A percentile compares a stretch with the other conserved stretches of the same genome.
These are phyloP conservation scores for Penicillium vulpinum DNA, from an alignment of 2,329 filamentous ascomycete species.

Conservation along the genomic window DNA sequence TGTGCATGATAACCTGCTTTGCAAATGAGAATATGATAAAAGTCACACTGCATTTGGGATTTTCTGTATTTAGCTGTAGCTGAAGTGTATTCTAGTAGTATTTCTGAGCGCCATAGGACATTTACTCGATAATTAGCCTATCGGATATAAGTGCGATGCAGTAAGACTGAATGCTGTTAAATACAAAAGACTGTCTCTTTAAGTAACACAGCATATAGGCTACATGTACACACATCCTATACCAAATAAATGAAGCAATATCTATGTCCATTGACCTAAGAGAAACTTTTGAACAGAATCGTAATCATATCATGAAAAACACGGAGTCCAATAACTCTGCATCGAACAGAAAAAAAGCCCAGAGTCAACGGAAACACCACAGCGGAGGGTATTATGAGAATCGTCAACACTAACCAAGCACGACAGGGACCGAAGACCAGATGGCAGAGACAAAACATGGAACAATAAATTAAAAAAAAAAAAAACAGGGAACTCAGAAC, in stretches of 20 bases:
- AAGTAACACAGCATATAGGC: not conserved
- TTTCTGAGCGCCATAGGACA: not conserved
- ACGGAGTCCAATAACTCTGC: slow-evolving; percentile 5
- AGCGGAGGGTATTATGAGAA: slow-evolving; percentile 15
- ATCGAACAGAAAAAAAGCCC: slow-evolving; percentile 5
- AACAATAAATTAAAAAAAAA: no score
- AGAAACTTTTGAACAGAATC: slow-evolving; percentile 15
- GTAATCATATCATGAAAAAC: slow-evolving; percentile 13
- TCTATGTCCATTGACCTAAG: slow-evolving; percentile 10
- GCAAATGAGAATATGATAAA: slow-evolving; percentile 4
- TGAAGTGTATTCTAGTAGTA: not conserved
- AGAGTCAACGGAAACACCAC: slow-evolving; percentile 13
- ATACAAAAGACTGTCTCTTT: not conserved
- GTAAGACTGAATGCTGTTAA: not conserved
- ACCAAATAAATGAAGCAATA: not conserved
- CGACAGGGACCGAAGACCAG: slow-evolving; percentile 11
- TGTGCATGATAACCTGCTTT: not conserved
- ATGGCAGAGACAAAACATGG: slow-evolving; percentile 10
- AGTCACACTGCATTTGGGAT: not conserved
- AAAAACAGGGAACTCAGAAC: not conserved
- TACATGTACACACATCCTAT: not conserved
- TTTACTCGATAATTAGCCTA: not conserved
- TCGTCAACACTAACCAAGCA: slow-evolving; percentile 11
- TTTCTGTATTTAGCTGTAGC: not conserved
- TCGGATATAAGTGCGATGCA: no score